Conservation (phyloP, 2,329 filamentous ascomycete species). For the Apiospora sp. region DNA sequence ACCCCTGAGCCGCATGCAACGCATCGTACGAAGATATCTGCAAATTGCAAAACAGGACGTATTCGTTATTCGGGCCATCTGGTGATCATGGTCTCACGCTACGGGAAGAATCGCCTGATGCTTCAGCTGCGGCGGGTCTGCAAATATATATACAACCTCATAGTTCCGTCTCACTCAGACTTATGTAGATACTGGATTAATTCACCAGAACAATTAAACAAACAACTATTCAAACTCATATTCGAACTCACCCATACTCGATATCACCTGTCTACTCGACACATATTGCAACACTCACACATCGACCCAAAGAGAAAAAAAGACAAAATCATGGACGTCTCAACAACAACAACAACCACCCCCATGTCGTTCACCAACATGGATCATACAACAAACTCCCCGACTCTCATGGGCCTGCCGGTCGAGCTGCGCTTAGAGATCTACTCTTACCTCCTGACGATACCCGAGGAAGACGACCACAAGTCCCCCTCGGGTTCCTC, state of each 20-base stretch:
- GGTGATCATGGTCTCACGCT: conserved; percentile 2
- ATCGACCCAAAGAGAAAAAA: background rate
- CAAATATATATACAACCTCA: background rate
- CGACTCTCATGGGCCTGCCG: conserved; percentile 50
- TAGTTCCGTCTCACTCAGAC: background rate
- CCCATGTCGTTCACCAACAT: background rate
- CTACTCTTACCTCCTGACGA: conserved; percentile 51
- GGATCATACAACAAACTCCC: background rate
- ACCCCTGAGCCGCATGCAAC: conserved; percentile 20
- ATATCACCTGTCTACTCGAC: background rate
- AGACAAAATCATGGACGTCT: background rate
- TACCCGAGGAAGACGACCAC: conserved; percentile 36
- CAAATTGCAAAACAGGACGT: background rate
- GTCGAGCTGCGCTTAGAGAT: conserved; percentile 56
- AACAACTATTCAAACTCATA: background rate
- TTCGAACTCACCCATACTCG: background rate
- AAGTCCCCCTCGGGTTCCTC: conserved; percentile 28
- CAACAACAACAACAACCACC: background rate
- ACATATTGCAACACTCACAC: background rate
- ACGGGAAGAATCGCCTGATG: conserved; percentile 15
- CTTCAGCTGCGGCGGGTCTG: background rate
- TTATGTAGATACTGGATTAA: background rate
- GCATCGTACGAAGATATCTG: conserved; percentile 2
- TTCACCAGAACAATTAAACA: background rate
- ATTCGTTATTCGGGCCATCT: conserved; percentile 16